Evolutionary conservation across 2,329 filamentous ascomycete species (phyloP).

Genomic region (Penicillium sp.): DNA sequence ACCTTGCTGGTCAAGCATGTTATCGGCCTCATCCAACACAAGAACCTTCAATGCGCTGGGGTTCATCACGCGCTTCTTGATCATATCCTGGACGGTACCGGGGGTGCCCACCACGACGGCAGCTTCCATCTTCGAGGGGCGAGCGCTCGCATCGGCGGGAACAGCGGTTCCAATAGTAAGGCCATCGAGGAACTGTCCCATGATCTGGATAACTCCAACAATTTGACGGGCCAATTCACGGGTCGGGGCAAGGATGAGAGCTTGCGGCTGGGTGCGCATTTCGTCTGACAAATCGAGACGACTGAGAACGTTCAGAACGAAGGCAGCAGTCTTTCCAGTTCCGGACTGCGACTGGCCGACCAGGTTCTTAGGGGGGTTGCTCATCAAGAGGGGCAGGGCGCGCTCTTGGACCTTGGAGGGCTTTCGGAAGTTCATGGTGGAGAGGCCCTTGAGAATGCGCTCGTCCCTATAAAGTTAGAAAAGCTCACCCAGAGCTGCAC

Average conservation of each 20-base stretch:
- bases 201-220: slow-evolving; percentile 75
- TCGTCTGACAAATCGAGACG: slow-evolving; percentile 74
- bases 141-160: slow-evolving; percentile 69
- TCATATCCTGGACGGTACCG: slow-evolving; percentile 86
- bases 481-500: too few relatives aligned
- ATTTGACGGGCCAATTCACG: slow-evolving; percentile 96
- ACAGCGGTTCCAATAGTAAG: slow-evolving; percentile 80
- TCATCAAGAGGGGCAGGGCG: slow-evolving; percentile 84
- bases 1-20: slow-evolving; percentile 96
- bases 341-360: slow-evolving; percentile 99
- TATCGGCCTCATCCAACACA: slow-evolving; percentile 95
- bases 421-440: slow-evolving; percentile 83
- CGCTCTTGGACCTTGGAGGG: slow-evolving; percentile 98
- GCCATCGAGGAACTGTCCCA: slow-evolving; percentile 80
- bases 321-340: slow-evolving; percentile 96
- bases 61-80: slow-evolving; percentile 75
- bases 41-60: slow-evolving; percentile 73
- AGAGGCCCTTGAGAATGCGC: slow-evolving; percentile 74
- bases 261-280: slow-evolving; percentile 67
- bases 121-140: slow-evolving; percentile 69
- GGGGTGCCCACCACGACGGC: slow-evolving; percentile 91
- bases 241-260: slow-evolving; percentile 80
- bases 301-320: slow-evolving; percentile 87
- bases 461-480: slow-evolving; percentile 43
- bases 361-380: slow-evolving; percentile 86